Evolutionary conservation across 202 grass and related monocot species (phyloP).

Genomic region (Digitaria exilis): DNA sequence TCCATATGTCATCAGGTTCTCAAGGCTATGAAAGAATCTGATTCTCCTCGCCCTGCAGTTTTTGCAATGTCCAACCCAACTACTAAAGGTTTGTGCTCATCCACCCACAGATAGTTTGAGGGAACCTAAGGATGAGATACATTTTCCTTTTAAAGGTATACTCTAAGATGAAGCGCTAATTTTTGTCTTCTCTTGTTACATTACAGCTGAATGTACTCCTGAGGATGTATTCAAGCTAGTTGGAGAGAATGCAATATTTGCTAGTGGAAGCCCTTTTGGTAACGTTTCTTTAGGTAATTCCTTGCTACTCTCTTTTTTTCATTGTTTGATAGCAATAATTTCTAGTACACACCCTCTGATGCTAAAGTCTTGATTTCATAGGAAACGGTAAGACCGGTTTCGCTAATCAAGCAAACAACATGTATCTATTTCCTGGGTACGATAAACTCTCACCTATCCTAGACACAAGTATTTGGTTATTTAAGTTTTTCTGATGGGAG

Average conservation of each 20-base stretch:
- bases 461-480: background rate
- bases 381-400: slow-evolving; percentile 68
- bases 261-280: slow-evolving; percentile 93
- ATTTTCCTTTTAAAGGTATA: background rate
- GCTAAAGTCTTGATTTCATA: slow-evolving; percentile 36
- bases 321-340: slow-evolving; percentile 14
- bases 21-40: slow-evolving; percentile 91
- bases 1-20: slow-evolving; percentile 68
- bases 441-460: slow-evolving; percentile 29
- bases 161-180: slow-evolving; percentile 30
- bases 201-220: slow-evolving; percentile 90
- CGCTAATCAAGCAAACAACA: slow-evolving; percentile 99
- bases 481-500: slow-evolving; percentile 31
- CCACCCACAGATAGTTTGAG: slow-evolving; percentile 7
- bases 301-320: slow-evolving; percentile 26
- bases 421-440: slow-evolving; percentile 99
- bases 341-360: slow-evolving; percentile 19
- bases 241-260: slow-evolving; percentile 92
- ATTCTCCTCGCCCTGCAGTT: slow-evolving; percentile 83
- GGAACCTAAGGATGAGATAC: slow-evolving; percentile 26
- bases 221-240: slow-evolving; percentile 89
- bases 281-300: slow-evolving; percentile 79
- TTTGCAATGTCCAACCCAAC: slow-evolving; percentile 99
- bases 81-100: slow-evolving; percentile 62
- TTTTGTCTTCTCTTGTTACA: slow-evolving; percentile 33